Evolutionary conservation across 139 green algal species (phyloP).

Genomic region (Bryopsis sp.): DNA sequence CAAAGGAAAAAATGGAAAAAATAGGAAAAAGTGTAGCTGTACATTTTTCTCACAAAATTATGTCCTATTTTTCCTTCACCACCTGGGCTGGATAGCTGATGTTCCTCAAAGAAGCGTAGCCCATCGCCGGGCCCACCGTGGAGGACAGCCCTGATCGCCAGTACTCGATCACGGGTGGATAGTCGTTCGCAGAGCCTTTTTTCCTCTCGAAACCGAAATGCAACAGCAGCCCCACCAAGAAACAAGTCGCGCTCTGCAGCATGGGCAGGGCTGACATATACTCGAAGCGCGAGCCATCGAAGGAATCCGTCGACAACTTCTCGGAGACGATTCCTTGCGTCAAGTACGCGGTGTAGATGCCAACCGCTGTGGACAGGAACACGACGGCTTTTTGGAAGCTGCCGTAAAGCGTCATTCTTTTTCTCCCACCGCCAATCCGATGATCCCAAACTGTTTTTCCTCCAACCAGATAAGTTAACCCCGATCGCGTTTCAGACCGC

Average conservation of each 20-base stretch:
- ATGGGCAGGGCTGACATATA: constrained; percentile 80
- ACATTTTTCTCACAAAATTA: background rate
- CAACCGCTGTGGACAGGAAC: constrained; percentile 56
- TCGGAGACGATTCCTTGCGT: constrained; percentile 85
- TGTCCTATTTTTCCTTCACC: background rate
- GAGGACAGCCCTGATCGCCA: constrained; percentile 76
- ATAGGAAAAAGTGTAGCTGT: no score
- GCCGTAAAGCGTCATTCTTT: no score
- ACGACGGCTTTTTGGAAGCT: constrained; percentile 23
- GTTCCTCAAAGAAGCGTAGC: constrained; percentile 86
- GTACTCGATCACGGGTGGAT: constrained; percentile 55
- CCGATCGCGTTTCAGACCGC: no score
- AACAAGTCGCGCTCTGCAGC: constrained; percentile 78
- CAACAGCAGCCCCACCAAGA: constrained; percentile 67
- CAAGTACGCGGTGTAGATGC: constrained; percentile 90
- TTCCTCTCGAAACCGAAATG: constrained; percentile 1
- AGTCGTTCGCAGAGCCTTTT: background rate
- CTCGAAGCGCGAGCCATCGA: constrained; percentile 64
- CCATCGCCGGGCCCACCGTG: constrained; percentile 77
- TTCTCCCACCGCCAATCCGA: no score
- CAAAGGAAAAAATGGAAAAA: no score
- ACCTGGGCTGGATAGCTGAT: constrained; percentile 90
- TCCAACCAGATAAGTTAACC: no score
- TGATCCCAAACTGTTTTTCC: no score
- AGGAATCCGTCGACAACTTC: constrained; percentile 69